Evolutionary conservation across 2,329 filamentous ascomycete genomes (phyloP).

Genomic region (Epichloe bromicola): DNA sequence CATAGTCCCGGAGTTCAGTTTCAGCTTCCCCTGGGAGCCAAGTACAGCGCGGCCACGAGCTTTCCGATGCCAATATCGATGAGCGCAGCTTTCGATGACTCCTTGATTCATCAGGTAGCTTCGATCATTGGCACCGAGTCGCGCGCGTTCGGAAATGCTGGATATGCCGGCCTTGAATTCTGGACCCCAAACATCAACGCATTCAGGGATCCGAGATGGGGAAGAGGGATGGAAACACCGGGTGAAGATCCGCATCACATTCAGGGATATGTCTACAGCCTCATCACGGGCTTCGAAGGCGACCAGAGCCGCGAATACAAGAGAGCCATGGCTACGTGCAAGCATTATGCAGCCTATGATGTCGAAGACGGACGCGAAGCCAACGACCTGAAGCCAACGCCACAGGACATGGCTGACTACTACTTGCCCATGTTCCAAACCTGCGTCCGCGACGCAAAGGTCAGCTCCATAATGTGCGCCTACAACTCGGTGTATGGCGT

Average conservation of each 20-base stretch:
- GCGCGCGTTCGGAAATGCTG: slow-evolving; percentile 50
- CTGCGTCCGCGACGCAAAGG: slow-evolving; percentile 44
- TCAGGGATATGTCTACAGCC: slow-evolving; percentile 30
- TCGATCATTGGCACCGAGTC: slow-evolving; percentile 45
- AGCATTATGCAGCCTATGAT: slow-evolving; percentile 47
- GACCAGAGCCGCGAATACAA: slow-evolving; percentile 4
- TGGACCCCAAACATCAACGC: slow-evolving; percentile 59
- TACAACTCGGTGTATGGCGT: slow-evolving; percentile 55
- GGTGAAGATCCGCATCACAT: slow-evolving; percentile 42
- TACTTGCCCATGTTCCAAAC: slow-evolving; percentile 53
- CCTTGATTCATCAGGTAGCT: slow-evolving; percentile 43
- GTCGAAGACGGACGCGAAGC: slow-evolving; percentile 37
- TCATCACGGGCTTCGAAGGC: slow-evolving; percentile 27
- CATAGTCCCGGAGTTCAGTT: slow-evolving; percentile 13
- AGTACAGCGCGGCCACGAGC: slow-evolving; percentile 46
- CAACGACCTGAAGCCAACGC: slow-evolving; percentile 42
- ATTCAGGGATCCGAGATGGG: slow-evolving; percentile 51
- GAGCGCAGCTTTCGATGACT: slow-evolving; percentile 51
- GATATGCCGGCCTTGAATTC: slow-evolving; percentile 40
- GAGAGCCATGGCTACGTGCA: slow-evolving; percentile 42
- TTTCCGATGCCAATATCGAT: slow-evolving; percentile 53
- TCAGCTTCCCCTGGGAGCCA: slow-evolving; percentile 12
- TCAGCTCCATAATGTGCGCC: slow-evolving; percentile 47
- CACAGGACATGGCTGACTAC: slow-evolving; percentile 55
- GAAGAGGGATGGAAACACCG: slow-evolving; percentile 46